Percentiles rank a stretch among this genome's conserved stretches.
Conservation (phyloP, 495 filamentous ascomycete genomes). For the Lepidopterella palustris region DNA sequence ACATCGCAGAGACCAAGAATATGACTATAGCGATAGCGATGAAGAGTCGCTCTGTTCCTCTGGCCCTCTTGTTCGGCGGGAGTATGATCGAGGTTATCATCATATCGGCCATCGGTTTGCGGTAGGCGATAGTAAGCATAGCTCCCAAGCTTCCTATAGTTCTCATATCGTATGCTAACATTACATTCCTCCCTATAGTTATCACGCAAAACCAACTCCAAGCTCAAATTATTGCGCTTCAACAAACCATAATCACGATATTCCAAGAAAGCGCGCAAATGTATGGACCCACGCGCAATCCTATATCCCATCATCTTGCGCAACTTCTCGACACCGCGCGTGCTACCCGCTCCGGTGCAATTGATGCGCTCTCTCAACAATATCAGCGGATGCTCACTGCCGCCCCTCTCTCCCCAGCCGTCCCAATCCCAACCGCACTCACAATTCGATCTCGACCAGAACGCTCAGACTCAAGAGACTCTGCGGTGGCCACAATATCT, state of each 20-base stretch:
- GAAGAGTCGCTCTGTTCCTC: slow-evolving; percentile 12
- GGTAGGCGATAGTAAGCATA: slow-evolving; percentile 15
- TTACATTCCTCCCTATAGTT: slow-evolving; percentile 7
- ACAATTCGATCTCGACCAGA: neutral
- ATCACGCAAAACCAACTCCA: slow-evolving; percentile 22
- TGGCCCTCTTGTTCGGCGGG: neutral
- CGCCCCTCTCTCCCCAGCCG: neutral
- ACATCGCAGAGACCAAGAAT: neutral
- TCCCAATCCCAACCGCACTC: neutral
- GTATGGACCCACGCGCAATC: neutral
- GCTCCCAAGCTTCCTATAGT: neutral
- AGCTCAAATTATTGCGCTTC: slow-evolving; percentile 16
- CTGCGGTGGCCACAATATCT: neutral
- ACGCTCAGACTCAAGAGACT: neutral
- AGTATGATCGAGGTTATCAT: slow-evolving; percentile 16
- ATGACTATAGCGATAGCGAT: slow-evolving; percentile 13
- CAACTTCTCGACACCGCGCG: slow-evolving; percentile 16
- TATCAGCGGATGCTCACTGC: slow-evolving; percentile 16
- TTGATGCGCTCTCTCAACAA: slow-evolving; percentile 12
- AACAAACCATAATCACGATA: slow-evolving; percentile 16
- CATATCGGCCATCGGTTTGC: slow-evolving; percentile 16
- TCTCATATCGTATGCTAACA: neutral
- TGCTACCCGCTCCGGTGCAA: slow-evolving; percentile 6
- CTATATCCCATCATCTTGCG: slow-evolving; percentile 5
- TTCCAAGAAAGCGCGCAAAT: slow-evolving; percentile 9